phyloP scores from a whole-genome alignment of 306 rosid genomes.

The Pueraria montana region DNA sequence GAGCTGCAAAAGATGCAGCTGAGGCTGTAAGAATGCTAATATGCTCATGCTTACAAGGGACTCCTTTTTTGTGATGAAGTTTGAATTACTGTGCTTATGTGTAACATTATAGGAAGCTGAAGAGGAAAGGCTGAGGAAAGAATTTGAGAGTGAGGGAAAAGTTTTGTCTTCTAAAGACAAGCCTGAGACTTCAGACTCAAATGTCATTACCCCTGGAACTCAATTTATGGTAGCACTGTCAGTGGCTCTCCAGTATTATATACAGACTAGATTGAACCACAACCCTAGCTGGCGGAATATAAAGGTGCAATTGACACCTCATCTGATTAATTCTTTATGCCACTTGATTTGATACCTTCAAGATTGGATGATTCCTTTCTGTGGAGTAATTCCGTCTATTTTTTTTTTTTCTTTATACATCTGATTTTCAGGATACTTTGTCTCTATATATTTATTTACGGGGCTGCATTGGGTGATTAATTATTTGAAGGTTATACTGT shows the following conservation, averaged over 20 bases:
- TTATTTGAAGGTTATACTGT: slow-evolving; percentile 88
- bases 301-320: slow-evolving; percentile 64
- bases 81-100: slow-evolving; percentile 32
- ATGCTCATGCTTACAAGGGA: slow-evolving; percentile 24
- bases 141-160: slow-evolving; percentile 63
- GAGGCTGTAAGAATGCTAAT: slow-evolving; percentile 68
- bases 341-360: slow-evolving; percentile 53
- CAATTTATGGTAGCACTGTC: slow-evolving; percentile 80
- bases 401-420: slow-evolving; percentile 59
- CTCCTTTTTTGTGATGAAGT: slow-evolving; percentile 3
- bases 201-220: slow-evolving; percentile 89
- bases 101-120: slow-evolving; percentile 73
- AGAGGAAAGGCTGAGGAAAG: slow-evolving; percentile 73
- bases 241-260: slow-evolving; percentile 81
- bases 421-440: slow-evolving; percentile 74
- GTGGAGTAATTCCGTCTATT: slow-evolving; percentile 64
- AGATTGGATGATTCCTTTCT: slow-evolving; percentile 63
- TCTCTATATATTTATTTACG: slow-evolving; percentile 71
- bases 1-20: slow-evolving; percentile 87
- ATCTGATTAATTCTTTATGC: slow-evolving; percentile 42
- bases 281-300: slow-evolving; percentile 71
- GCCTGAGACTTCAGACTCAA: slow-evolving; percentile 76
- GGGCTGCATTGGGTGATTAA: slow-evolving; percentile 67
- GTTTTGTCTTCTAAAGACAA: slow-evolving; percentile 62
- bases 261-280: slow-evolving; percentile 73